Conservation (phyloP, 306 rosid species). For the Vigna mungo region DNA sequence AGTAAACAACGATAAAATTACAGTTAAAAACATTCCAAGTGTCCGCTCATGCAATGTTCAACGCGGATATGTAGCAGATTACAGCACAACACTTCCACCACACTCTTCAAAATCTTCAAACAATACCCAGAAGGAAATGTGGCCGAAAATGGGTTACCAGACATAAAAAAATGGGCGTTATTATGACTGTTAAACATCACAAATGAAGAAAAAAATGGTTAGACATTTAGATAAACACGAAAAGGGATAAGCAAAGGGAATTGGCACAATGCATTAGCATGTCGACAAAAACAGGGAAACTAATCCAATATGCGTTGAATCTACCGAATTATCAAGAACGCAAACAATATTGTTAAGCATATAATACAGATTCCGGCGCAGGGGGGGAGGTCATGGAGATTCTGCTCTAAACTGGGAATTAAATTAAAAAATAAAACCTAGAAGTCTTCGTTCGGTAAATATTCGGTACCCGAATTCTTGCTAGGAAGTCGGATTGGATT, state of each 20-base stretch:
- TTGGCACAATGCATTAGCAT: conserved; percentile 1
- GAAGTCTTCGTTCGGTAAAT: not conserved
- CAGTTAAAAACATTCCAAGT: not conserved
- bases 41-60: not conserved
- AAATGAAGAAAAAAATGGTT: not conserved
- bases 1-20: not conserved
- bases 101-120: not conserved
- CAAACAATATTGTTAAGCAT: not conserved
- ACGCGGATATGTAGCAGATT: not conserved
- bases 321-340: conserved; percentile 8
- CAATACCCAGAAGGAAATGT: not conserved
- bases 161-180: not conserved
- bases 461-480: conserved; percentile 6
- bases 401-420: not conserved
- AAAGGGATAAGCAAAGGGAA: not conserved
- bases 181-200: not conserved
- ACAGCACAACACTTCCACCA: not conserved
- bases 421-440: not conserved
- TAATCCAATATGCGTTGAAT: not conserved
- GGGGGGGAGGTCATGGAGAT: not conserved
- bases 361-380: not conserved
- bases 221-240: not conserved
- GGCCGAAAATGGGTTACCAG: not conserved
- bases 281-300: not conserved
- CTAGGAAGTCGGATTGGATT: conserved; percentile 3